A percentile compares a stretch with the other conserved stretches of the same genome.
phyloP scores from a whole-genome alignment of 176 grass and related monocot species.

The Luzula sylvatica region DNA sequence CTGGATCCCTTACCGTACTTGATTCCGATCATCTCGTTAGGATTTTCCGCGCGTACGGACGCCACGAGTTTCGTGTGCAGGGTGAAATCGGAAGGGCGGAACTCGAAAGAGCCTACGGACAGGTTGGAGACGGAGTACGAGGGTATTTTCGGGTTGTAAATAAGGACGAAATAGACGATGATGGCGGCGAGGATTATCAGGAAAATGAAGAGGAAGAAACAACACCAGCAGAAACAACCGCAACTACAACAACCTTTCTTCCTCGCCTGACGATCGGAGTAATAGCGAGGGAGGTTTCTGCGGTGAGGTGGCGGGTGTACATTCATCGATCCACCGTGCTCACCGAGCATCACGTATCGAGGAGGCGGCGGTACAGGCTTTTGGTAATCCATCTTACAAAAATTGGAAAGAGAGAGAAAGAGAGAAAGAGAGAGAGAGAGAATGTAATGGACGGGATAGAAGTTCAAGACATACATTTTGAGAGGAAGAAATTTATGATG shows the following conservation, averaged over 20 bases:
- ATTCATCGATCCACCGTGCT: constrained; percentile 5
- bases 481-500: too few relatives aligned
- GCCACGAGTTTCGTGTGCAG: constrained; percentile 50
- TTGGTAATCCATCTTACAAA: background rate
- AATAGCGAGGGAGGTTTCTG: constrained; percentile 51
- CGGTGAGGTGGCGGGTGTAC: constrained; percentile 18
- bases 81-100: constrained; percentile 39
- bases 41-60: constrained; percentile 59
- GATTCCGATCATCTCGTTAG: constrained; percentile 74
- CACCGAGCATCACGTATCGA: constrained; percentile 20
- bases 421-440: background rate
- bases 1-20: constrained; percentile 34
- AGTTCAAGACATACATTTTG: too few relatives aligned
- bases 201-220: constrained; percentile 56
- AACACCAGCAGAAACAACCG: constrained; percentile 47
- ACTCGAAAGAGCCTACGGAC: constrained; percentile 50
- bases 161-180: constrained; percentile 20
- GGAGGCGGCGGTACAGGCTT: constrained; percentile 9
- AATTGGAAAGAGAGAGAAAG: background rate
- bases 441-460: background rate
- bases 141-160: constrained; percentile 48
- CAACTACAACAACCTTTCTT: constrained; percentile 25
- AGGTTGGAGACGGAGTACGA: constrained; percentile 69
- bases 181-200: constrained; percentile 13
- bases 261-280: constrained; percentile 7